phyloP scores from a whole-genome alignment of 352 stramenopile genomes.

The Phytophthora foliorum region DNA sequence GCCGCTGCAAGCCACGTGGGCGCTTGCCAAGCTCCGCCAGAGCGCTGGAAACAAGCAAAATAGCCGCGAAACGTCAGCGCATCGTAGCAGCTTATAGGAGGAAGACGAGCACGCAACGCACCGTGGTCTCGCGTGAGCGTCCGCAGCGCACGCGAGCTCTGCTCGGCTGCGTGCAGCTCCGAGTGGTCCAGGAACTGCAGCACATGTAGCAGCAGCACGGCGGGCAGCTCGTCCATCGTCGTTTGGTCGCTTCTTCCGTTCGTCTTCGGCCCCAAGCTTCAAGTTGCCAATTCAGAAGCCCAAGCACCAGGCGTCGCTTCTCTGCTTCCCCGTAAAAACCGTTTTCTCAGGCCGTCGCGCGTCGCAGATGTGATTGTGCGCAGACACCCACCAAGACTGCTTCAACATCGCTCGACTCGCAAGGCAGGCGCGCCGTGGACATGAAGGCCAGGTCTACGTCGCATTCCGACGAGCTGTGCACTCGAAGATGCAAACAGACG shows the following conservation, averaged over 20 bases:
- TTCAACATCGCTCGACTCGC: conserved; percentile 18
- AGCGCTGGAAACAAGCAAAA: conserved; percentile 49
- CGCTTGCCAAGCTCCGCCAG: conserved; percentile 43
- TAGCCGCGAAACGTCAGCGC: conserved; percentile 16
- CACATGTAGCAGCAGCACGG: conserved; percentile 57
- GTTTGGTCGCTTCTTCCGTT: conserved; percentile 11
- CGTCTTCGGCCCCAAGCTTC: conserved; percentile 35
- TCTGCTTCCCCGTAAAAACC: background rate
- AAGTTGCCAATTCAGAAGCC: conserved; percentile 36
- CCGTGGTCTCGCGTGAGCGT: conserved; percentile 49
- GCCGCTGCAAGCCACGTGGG: conserved; percentile 40
- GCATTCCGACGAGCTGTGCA: background rate
- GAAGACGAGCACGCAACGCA: conserved; percentile 15
- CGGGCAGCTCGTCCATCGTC: conserved; percentile 52
- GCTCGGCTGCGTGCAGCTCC: conserved; percentile 62
- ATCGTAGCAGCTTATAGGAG: background rate
- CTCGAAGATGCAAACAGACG: conserved; percentile 2
- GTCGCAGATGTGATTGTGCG: conserved; percentile 26
- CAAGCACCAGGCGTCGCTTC: conserved; percentile 11
- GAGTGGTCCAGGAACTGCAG: conserved; percentile 66
- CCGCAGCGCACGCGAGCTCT: conserved; percentile 44
- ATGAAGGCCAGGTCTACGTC: too few relatives aligned
- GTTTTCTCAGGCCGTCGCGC: conserved; percentile 15
- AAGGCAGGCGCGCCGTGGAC: too few relatives aligned
- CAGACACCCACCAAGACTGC: conserved; percentile 12